Evolutionary conservation across 768 basidiomycete genomes (phyloP).

Genomic region (Clathrus columnatus): DNA sequence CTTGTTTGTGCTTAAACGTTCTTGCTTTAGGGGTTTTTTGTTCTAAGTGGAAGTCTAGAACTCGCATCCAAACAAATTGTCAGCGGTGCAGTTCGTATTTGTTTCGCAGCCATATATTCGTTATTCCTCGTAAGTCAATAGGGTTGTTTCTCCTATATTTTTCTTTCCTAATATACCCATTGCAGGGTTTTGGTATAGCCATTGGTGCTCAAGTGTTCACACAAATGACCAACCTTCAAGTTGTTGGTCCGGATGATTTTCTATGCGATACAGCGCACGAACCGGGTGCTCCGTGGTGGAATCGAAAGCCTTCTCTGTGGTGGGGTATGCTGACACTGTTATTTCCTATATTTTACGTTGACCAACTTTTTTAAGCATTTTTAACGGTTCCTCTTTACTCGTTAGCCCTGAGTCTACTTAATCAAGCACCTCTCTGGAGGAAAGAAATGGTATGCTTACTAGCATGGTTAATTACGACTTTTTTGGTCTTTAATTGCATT

Average conservation of each 20-base stretch:
- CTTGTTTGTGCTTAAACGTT: constrained; percentile 1
- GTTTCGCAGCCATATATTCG: constrained; percentile 75
- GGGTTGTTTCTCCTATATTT: neutral
- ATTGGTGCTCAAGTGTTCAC: constrained; percentile 67
- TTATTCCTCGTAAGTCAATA: constrained; percentile 26
- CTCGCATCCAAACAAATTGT: constrained; percentile 75
- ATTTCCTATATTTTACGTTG: neutral
- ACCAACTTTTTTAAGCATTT: constrained; percentile 33
- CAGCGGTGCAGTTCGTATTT: constrained; percentile 74
- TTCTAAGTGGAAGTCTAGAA: constrained; percentile 67
- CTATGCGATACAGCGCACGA: constrained; percentile 49
- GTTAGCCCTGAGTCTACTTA: constrained; percentile 54
- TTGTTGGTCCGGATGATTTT: constrained; percentile 51
- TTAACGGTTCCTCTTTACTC: constrained; percentile 65
- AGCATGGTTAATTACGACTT: neutral
- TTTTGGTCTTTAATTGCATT: neutral
- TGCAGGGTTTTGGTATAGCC: constrained; percentile 72
- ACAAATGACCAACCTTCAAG: constrained; percentile 38
- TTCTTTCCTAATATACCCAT: constrained; percentile 25
- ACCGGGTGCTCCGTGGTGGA: constrained; percentile 60
- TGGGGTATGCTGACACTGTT: constrained; percentile 50
- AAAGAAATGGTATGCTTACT: constrained; percentile 44
- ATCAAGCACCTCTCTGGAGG: constrained; percentile 49
- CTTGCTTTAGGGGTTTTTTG: constrained; percentile 45
- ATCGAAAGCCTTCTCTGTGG: constrained; percentile 54